phyloP scores from a whole-genome alignment of 2,329 filamentous ascomycete species.

The Pyrenophora seminiperda region DNA sequence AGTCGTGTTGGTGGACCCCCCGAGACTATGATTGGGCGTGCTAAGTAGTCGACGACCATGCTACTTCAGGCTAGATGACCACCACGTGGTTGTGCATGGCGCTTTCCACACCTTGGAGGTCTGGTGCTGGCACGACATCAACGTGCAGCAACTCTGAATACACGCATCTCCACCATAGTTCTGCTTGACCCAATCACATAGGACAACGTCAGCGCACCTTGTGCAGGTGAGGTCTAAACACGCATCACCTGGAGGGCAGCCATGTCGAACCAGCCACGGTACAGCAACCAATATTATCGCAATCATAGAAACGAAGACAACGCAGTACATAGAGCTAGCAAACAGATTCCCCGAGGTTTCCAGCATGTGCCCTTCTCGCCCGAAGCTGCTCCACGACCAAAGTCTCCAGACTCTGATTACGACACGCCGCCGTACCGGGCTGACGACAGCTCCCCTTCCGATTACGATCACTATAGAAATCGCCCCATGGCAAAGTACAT shows the following conservation, averaged over 20 bases:
- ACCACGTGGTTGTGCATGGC: slow-evolving; percentile 18
- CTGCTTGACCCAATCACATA: slow-evolving; percentile 3
- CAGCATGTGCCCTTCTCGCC: slow-evolving; percentile 5
- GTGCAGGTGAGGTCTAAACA: not conserved
- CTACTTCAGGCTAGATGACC: slow-evolving; percentile 10
- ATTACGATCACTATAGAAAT: not conserved
- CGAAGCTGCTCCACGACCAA: slow-evolving; percentile 12
- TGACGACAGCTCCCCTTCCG: not conserved
- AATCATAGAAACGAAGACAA: not conserved
- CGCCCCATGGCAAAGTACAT: slow-evolving; percentile 8
- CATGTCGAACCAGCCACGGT: slow-evolving; percentile 9
- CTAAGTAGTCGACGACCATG: not conserved
- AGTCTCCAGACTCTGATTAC: slow-evolving; percentile 7
- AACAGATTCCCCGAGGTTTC: slow-evolving; percentile 1
- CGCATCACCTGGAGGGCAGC: not conserved
- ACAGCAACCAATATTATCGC: slow-evolving; percentile 2
- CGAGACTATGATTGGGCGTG: not conserved
- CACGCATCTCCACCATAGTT: not conserved
- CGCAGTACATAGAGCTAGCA: not conserved
- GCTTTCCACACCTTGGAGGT: not conserved
- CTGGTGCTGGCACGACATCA: slow-evolving; percentile 5
- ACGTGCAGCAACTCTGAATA: slow-evolving; percentile 4
- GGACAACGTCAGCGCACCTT: slow-evolving; percentile 1
- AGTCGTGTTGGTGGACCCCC: not conserved
- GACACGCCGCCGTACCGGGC: slow-evolving; percentile 3